A percentile compares a stretch with the other conserved stretches of the same genome.
These are phyloP conservation scores for Leccinum fibrillosum DNA, from an alignment of 768 basidiomycete species.

Conservation along the genomic window DNA sequence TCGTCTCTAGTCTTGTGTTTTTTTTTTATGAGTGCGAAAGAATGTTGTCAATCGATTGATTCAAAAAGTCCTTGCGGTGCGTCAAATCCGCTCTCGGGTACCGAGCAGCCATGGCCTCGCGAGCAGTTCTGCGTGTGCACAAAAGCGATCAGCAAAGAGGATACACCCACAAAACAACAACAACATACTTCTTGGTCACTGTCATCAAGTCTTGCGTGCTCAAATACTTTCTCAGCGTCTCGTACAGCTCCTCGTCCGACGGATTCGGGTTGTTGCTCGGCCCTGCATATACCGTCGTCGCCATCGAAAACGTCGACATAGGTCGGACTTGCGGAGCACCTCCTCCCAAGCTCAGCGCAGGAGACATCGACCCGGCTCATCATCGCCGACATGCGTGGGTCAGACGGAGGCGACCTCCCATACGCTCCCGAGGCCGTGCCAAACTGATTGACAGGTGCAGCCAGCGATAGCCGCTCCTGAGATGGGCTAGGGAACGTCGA, in stretches of 20 bases:
- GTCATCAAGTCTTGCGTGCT: conserved; percentile 68
- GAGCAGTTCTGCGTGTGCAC: conserved; percentile 43
- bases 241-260: conserved; percentile 57
- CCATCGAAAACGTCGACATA: conserved; percentile 59
- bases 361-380: conserved; percentile 34
- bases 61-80: conserved; percentile 58
- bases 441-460: conserved; percentile 36
- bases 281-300: conserved; percentile 50
- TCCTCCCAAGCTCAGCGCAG: conserved; percentile 29
- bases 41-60: conserved; percentile 63
- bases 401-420: conserved; percentile 37
- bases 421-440: conserved; percentile 36
- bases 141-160: conserved; percentile 2
- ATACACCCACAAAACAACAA: neutral
- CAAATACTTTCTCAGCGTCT: conserved; percentile 52
- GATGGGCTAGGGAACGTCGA: conserved; percentile 26
- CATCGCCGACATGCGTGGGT: conserved; percentile 44
- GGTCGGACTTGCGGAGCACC: conserved; percentile 38
- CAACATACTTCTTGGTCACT: conserved; percentile 65
- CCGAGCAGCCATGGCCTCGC: conserved; percentile 57
- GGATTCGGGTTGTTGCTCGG: conserved; percentile 55
- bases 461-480: conserved; percentile 39
- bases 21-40: conserved; percentile 48
- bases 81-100: conserved; percentile 69
- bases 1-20: neutral